Evolutionary conservation across 2,329 filamentous ascomycete species (phyloP), one percentile per base, ranked within the genome.

Genomic region (Cryphonectria radicalis): DNA sequence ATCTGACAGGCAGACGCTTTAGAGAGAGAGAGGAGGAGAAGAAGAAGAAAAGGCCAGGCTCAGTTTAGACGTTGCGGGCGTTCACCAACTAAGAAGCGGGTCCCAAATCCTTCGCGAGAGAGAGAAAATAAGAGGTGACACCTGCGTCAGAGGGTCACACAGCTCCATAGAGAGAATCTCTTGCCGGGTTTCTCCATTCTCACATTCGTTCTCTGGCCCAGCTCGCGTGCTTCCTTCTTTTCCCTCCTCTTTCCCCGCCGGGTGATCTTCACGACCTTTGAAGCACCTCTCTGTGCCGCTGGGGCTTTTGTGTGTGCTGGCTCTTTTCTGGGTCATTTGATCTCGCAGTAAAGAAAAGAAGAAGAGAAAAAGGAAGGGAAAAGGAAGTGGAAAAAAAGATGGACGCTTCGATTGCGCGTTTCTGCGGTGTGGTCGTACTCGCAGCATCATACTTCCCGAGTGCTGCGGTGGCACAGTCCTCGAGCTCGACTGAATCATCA

Each of bases 221-320:
- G 28, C 11, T 59, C 55, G 25, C 55, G 55, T 59, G 55, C 55
- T 59, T 59, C 55, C 25, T 32, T 28, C 14, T 32, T 57, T 32
- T 32, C 5, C 8, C 17, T 19, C 17, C n/a, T 55, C 19, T 6
- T 57, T 19, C 55, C 55, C 55, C 28, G 55, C 55, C 14, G 55
- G 55, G 55, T 35, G 55, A 59, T 59, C 55, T 59, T 59, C 55
- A 59, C 55, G 6, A 59, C 55, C 53, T 59, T 35, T 59, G 55
- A 59, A 59, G 55, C 28, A 35, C 28, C 17, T 59, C 55, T 35
- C 25, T 28, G 55, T 28, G 28, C 28, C 14, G 8, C 14, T 59
- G 28, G 55, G 28, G 55, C 14, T 35, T 7, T 53, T 19, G 25
- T 2, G 46, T 50, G 46, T 22, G 43, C 55, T 32, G 55, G n/a